A percentile compares a stretch with the other conserved stretches of the same genome.
These are phyloP conservation scores for Tricholoma hemisulphureum DNA, from an alignment of 768 basidiomycete species.

Conservation along the genomic window DNA sequence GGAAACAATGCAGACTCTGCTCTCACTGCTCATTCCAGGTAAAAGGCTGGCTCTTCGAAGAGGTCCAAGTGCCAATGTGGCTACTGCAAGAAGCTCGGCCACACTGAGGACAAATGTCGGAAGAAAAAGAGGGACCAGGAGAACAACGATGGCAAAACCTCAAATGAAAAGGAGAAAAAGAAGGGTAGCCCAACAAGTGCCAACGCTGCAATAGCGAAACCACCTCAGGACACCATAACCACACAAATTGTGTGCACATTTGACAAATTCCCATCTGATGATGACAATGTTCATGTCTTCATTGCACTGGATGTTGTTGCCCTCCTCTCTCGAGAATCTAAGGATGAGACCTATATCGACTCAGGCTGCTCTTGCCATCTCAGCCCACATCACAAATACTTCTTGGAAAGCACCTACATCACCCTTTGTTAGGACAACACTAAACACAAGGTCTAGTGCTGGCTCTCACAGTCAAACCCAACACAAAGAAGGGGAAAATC, in stretches of 20 bases:
- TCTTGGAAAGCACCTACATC: constrained; percentile 6
- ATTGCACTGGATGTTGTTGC: constrained; percentile 5
- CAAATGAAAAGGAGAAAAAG: constrained; percentile 8
- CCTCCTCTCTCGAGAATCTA: constrained; percentile 1
- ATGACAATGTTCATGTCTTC: constrained; percentile 6
- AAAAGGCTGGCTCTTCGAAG: neutral
- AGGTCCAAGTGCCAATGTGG: constrained; percentile 1
- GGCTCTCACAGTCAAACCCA: too few species aligned
- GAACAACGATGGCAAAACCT: neutral
- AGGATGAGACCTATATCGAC: constrained; percentile 11
- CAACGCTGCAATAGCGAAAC: neutral
- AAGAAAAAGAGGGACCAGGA: constrained; percentile 7
- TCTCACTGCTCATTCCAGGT: neutral
- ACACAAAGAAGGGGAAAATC: too few species aligned
- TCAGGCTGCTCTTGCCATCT: constrained; percentile 10
- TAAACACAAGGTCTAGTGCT: too few species aligned
- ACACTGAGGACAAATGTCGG: constrained; percentile 5
- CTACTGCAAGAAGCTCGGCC: neutral
- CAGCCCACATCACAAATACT: constrained; percentile 8
- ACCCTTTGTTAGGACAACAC: too few species aligned
- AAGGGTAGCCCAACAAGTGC: constrained; percentile 3
- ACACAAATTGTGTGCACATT: neutral
- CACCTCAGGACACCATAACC: neutral
- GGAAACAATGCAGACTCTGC: neutral
- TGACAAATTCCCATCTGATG: constrained; percentile 4